Conservation (phyloP, 1,284 basidiomycete species). For the Cryptococcus sp. region DNA sequence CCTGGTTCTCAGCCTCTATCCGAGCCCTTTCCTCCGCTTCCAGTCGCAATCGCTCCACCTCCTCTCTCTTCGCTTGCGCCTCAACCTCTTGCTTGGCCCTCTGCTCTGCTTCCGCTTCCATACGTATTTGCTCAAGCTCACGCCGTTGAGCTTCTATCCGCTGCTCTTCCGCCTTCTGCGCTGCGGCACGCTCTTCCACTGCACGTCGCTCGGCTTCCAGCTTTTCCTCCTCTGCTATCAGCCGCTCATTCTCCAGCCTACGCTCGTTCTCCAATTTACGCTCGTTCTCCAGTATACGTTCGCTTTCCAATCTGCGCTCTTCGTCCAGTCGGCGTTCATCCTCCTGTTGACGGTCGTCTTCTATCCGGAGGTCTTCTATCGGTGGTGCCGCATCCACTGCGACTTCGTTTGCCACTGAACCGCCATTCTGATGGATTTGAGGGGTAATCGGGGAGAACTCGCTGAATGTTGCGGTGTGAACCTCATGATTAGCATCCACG, state of each 20-base stretch:
- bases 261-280: conserved; percentile 1
- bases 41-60: conserved; percentile 10
- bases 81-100: conserved; percentile 4
- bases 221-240: neutral
- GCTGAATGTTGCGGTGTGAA: no score
- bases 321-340: conserved; percentile 2
- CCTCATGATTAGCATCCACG: neutral
- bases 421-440: no score
- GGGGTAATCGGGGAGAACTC: no score
- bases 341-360: conserved; percentile 8
- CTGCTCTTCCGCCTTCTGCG: neutral
- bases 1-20: conserved; percentile 7
- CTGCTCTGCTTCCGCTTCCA: conserved; percentile 12
- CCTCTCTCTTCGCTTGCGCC: conserved; percentile 16
- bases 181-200: no score
- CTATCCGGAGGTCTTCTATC: neutral
- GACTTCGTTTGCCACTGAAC: no score
- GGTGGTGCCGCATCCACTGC: no score
- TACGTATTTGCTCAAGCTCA: conserved; percentile 6
- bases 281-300: conserved; percentile 11
- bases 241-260: neutral
- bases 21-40: conserved; percentile 8
- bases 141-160: neutral
- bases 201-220: conserved; percentile 1
- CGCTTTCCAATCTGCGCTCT: conserved; percentile 13